Base-by-base conservation (phyloP, 1,139 yeast genomes). In the Candida dubliniensis region DNA sequence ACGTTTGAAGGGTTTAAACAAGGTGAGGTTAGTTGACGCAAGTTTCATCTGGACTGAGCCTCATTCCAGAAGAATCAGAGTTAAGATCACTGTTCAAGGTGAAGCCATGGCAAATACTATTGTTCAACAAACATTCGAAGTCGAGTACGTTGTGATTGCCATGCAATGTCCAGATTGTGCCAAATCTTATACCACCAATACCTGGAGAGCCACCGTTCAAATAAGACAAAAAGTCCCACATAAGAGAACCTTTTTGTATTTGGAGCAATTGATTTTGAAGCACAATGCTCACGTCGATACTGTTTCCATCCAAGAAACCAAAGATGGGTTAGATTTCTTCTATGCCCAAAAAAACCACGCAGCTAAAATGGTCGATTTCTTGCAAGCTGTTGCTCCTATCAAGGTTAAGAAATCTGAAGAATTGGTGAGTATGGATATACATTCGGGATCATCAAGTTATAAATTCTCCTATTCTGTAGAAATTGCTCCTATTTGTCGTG, bases 151-250 rank as follows among this genome's bases (percentile, higher is more conserved):
- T 15, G 99, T 93, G 42, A 76, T 89, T 52, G 96, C 98, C 31
- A 89, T 90, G 84, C 99, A 93, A 72, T 93, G 99, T 76, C 84
- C 98, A 2, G 99, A 93, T 71, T 93, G 99, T 82, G 98, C 98
- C 43, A 89, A 89, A 66, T 85, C 96, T 1, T 93, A 86, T 63
- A 93, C 99, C 13, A 87, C 95, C 31, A 89, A 95, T 63, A 93
- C 98, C 13, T 93, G 99, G 99, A 84, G 95, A 68, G 96, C 99
- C 8, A 81, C 93, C 11, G 96, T 95, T 34, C 99, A 95, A 71
- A 86, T 95, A 56, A 87, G 99, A 73, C 99, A 93, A 67, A 95
- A 95, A 64, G 99, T 95, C 32, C 82, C 91, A 13, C 99, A 93
- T 66, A 93, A 93, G 71, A 84, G 98, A 72, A 93, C 99, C 7